Evolutionary conservation across 768 basidiomycete species (phyloP).

Genomic region (Stropharia rugosoannulata): DNA sequence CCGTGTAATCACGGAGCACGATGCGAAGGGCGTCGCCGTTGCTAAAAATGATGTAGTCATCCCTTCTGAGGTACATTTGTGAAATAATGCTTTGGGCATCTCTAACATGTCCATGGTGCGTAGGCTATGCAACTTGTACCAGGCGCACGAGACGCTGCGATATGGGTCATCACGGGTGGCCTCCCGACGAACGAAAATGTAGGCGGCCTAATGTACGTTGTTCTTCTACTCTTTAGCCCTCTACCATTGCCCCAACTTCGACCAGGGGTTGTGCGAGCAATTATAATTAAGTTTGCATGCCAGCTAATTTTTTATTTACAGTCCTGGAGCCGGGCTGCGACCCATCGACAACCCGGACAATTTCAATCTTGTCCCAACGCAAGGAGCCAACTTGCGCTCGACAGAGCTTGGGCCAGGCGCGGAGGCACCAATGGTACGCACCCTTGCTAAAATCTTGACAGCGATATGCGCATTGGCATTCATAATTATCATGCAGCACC

Average conservation of each 20-base stretch:
- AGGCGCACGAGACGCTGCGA: conserved; percentile 33
- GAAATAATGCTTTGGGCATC: not conserved
- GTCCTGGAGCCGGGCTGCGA: conserved; percentile 51
- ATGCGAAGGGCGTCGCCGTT: conserved; percentile 37
- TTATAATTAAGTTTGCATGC: not conserved
- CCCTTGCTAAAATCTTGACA: not conserved
- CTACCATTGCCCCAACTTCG: conserved; percentile 47
- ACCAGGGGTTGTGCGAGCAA: conserved; percentile 22
- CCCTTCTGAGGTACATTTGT: conserved; percentile 25
- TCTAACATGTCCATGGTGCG: not conserved
- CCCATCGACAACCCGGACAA: conserved; percentile 34
- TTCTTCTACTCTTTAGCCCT: not conserved
- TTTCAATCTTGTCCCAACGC: conserved; percentile 41
- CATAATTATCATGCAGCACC: conserved; percentile 26
- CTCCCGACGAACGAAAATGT: conserved; percentile 38
- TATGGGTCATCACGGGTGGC: conserved; percentile 51
- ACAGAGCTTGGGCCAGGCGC: conserved; percentile 57
- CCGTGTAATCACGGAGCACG: conserved; percentile 53
- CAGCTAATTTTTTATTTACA: conserved; percentile 17
- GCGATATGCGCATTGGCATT: not conserved
- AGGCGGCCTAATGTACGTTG: not conserved
- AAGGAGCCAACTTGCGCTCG: conserved; percentile 46
- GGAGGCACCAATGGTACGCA: conserved; percentile 46
- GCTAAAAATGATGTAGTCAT: conserved; percentile 36
- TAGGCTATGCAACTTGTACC: conserved; percentile 34